phyloP scores from a whole-genome alignment of 1,139 yeast species.

The Kodamaea ohmeri region DNA sequence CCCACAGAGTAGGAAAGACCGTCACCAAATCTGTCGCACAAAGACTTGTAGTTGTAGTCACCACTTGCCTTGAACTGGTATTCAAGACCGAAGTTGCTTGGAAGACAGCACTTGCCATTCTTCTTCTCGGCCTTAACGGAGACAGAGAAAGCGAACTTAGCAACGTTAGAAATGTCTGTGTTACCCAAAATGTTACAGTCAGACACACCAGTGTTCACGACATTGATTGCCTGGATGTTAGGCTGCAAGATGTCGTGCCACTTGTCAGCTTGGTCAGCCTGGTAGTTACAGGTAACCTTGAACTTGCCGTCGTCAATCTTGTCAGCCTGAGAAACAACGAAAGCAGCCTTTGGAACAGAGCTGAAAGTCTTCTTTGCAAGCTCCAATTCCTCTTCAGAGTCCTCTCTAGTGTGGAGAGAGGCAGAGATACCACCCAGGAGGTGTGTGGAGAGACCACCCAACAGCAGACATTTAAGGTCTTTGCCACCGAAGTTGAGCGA shows the following conservation, averaged over 20 bases:
- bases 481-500: constrained; percentile 4
- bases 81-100: constrained; percentile 14
- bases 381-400: constrained; percentile 24
- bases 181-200: constrained; percentile 16
- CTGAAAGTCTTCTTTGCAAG: constrained; percentile 23
- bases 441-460: constrained; percentile 1
- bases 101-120: constrained; percentile 24
- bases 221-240: constrained; percentile 16
- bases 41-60: constrained; percentile 8
- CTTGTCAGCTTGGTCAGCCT: constrained; percentile 21
- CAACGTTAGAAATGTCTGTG: constrained; percentile 11
- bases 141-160: constrained; percentile 22
- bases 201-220: constrained; percentile 22
- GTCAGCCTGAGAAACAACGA: constrained; percentile 23
- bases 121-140: constrained; percentile 19
- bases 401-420: constrained; percentile 14
- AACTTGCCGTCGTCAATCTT: constrained; percentile 16
- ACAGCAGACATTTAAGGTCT: constrained; percentile 3
- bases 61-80: constrained; percentile 11
- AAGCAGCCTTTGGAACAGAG: constrained; percentile 23
- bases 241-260: constrained; percentile 16
- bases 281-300: constrained; percentile 22
- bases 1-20: constrained; percentile 9
- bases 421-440: constrained; percentile 1
- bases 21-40: constrained; percentile 12